A percentile compares a stretch with the other conserved stretches of the same genome.
phyloP scores from a whole-genome alignment of 257 asterid species.

The Solanum tarapatanum region DNA sequence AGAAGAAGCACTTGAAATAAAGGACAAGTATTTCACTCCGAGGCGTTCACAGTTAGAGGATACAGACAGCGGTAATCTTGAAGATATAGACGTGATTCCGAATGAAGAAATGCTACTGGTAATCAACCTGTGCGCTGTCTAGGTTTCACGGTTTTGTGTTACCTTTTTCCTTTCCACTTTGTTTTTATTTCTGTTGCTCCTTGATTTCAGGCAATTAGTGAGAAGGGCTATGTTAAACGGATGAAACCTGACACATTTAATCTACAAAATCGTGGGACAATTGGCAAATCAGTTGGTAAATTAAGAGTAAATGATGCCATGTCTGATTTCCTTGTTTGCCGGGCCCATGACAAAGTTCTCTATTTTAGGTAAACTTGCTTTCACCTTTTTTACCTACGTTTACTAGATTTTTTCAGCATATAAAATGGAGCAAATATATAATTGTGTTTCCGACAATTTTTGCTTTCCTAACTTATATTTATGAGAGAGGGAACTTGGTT shows the following conservation, averaged over 20 bases:
- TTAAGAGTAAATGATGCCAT: constrained; percentile 78
- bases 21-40: constrained; percentile 71
- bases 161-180: background rate
- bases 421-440: background rate
- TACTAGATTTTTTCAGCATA: background rate
- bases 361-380: constrained; percentile 69
- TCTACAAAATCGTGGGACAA: constrained; percentile 87
- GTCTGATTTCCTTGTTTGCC: constrained; percentile 96
- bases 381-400: background rate
- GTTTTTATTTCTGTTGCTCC: background rate
- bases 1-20: constrained; percentile 80
- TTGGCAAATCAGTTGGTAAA: constrained; percentile 97
- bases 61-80: constrained; percentile 64
- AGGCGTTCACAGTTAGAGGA: constrained; percentile 92
- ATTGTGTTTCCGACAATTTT: background rate
- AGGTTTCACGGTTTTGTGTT: constrained; percentile 1
- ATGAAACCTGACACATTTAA: constrained; percentile 94
- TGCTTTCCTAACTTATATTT: background rate
- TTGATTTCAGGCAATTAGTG: constrained; percentile 76
- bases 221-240: constrained; percentile 92
- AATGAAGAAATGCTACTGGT: constrained; percentile 95
- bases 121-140: background rate
- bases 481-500: background rate
- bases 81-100: constrained; percentile 87
- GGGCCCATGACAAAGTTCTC: constrained; percentile 81